These are phyloP conservation scores for Naegleria lovaniensis DNA, from an alignment of 208 protist species.

Conservation along the genomic window DNA sequence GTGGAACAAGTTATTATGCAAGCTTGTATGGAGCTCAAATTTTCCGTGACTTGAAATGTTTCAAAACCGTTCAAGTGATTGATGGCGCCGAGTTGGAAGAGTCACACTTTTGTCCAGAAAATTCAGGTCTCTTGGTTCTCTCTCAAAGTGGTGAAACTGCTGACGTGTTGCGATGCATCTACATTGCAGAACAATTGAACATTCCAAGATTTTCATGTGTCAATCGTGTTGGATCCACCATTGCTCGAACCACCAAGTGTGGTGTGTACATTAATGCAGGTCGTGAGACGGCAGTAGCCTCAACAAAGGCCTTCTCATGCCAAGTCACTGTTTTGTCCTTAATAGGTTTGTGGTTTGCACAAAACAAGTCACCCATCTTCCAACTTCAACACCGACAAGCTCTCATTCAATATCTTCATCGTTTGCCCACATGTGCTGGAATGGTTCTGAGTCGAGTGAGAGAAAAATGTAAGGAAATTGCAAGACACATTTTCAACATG, in stretches of 20 bases:
- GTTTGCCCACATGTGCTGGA: not conserved
- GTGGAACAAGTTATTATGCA: conserved; percentile 20
- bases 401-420: not conserved
- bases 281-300: conserved; percentile 87
- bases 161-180: conserved; percentile 17
- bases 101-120: not conserved
- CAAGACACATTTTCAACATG: not conserved
- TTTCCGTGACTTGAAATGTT: conserved; percentile 13
- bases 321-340: conserved; percentile 80
- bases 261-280: conserved; percentile 80
- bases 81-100: conserved; percentile 18
- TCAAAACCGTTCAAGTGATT: conserved; percentile 23
- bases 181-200: conserved; percentile 26
- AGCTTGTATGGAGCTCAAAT: conserved; percentile 2
- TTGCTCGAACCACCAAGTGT: conserved; percentile 72
- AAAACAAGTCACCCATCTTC: conserved; percentile 39
- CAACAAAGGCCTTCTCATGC: conserved; percentile 92
- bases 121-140: conserved; percentile 1
- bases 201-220: conserved; percentile 31
- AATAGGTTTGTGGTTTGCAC: conserved; percentile 70
- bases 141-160: conserved; percentile 24
- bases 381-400: not conserved
- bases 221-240: conserved; percentile 81
- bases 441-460: not conserved
- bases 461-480: not conserved